These are phyloP conservation scores for Sicyos edulis DNA, from an alignment of 306 rosid species.

Conservation along the genomic window DNA sequence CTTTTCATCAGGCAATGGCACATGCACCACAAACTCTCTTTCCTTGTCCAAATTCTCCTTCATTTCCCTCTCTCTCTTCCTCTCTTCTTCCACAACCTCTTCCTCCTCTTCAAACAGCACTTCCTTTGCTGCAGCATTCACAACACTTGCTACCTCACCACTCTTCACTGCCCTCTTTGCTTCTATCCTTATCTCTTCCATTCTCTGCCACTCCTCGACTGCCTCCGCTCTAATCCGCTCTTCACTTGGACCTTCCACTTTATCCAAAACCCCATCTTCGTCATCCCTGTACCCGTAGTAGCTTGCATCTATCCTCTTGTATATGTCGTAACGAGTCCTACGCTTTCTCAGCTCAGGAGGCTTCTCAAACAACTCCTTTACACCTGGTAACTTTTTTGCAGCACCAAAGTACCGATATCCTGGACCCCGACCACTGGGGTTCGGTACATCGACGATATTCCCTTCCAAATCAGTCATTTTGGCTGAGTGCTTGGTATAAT, in stretches of 20 bases:
- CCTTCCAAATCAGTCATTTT: conserved; percentile 96
- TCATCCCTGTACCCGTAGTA: conserved; percentile 89
- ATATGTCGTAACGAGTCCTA: conserved; percentile 77
- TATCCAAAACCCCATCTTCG: conserved; percentile 73
- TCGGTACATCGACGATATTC: conserved; percentile 86
- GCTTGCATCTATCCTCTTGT: conserved; percentile 73
- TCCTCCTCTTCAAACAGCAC: conserved; percentile 71
- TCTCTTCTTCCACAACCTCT: conserved; percentile 76
- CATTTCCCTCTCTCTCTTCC: conserved; percentile 40
- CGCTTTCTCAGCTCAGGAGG: conserved; percentile 80
- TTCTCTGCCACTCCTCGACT: conserved; percentile 59
- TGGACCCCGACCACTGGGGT: conserved; percentile 88
- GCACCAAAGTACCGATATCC: conserved; percentile 92
- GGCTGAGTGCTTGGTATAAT: conserved; percentile 52
- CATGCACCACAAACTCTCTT: conserved; percentile 77
- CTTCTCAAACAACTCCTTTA: conserved; percentile 75
- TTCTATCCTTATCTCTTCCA: conserved; percentile 71
- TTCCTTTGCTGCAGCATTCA: conserved; percentile 41
- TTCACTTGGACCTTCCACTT: conserved; percentile 62
- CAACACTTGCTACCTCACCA: conserved; percentile 60
- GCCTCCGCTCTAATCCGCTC: conserved; percentile 53
- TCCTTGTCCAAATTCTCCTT: conserved; percentile 40
- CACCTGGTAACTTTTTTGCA: conserved; percentile 81
- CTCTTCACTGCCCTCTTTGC: conserved; percentile 79
- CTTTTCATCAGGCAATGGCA: conserved; percentile 76